Base-by-base conservation (phyloP, 495 filamentous ascomycete species). In the Pseudoneurospora amorphoporcata region DNA sequence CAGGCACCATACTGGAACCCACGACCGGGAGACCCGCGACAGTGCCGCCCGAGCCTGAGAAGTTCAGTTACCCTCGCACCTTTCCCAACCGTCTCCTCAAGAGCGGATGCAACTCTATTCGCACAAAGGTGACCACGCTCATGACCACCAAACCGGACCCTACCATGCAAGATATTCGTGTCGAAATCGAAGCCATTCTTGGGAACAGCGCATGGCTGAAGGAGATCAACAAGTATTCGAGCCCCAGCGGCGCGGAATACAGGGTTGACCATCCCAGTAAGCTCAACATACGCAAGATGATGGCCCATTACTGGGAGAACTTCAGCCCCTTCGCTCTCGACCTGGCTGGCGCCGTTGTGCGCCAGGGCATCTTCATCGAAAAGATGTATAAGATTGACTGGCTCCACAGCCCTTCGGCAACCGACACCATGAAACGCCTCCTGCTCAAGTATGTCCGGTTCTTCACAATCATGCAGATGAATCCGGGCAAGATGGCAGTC, bases 351-450 rank as follows among this genome's bases (percentile, higher is more conserved):
- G 94, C 93, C 3, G 92, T 96, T 29, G 87, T 95, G 75, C 88
- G 94, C 1, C 94, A 97, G 77, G 88, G 90, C 2, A 85, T 87
- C 32, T 97, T 97, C 75, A 82, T 94, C 39, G 87, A 92, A 45
- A 96, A 96, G 82, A 95, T 97, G 92, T 84, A 88, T 77, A 84
- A 88, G 77, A 88, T 93, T 69, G 89, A 92, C 82, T 92, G 92
- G 92, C 83, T 94, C 17, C 91, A 91, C 79, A 90, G 88, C 38
- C 88, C 92, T 2, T 83, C 89, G 16, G 82, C 90, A 4, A 75
- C 73, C 0, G 82, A 86, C 4, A 96, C 92, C 3, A 92, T 94
- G 87, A 42, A 72, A 1, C 87, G 92, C 0, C 83, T 93, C 0
- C 81, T 93, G 29, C 80, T 73, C 3, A 94, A 94, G 77, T 97